Evolutionary conservation across 1,284 basidiomycete genomes (phyloP).

Genomic region (Cryptococcus sp.): DNA sequence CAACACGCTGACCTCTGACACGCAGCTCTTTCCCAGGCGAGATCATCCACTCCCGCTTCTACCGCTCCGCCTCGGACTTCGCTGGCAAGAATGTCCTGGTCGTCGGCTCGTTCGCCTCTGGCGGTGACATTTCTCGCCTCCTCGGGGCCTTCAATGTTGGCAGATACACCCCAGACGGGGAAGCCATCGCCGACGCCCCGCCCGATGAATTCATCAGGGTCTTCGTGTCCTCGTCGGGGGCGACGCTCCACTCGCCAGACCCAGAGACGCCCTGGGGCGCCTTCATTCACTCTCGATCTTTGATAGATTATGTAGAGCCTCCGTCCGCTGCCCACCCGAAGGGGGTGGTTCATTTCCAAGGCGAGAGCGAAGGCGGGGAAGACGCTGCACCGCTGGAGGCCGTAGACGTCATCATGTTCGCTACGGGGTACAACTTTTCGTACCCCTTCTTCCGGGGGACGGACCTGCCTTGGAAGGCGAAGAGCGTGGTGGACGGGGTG

Average conservation of each 20-base stretch:
- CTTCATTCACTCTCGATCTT: conserved; percentile 36
- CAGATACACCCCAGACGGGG: conserved; percentile 2
- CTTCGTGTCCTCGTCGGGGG: conserved; percentile 37
- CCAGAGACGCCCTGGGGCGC: conserved; percentile 35
- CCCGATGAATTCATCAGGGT: conserved; percentile 23
- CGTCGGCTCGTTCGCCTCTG: conserved; percentile 55
- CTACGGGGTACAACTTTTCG: conserved; percentile 52
- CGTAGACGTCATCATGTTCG: conserved; percentile 50
- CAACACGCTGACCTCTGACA: too few relatives aligned
- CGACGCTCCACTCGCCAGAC: conserved; percentile 12
- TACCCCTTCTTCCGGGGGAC: conserved; percentile 46
- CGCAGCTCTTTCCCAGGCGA: conserved; percentile 44
- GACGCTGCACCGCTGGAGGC: conserved; percentile 16
- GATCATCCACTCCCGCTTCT: conserved; percentile 54
- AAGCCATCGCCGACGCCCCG: conserved; percentile 2
- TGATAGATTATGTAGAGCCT: conserved; percentile 39
- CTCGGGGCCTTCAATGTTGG: conserved; percentile 44
- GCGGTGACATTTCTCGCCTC: conserved; percentile 55
- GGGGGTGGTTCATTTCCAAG: conserved; percentile 34
- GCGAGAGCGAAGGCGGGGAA: conserved; percentile 13
- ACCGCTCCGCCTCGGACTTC: conserved; percentile 43
- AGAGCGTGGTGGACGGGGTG: conserved; percentile 16
- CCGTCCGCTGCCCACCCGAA: conserved; percentile 8
- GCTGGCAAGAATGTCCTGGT: conserved; percentile 52
- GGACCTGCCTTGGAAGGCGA: conserved; percentile 42